Evolutionary conservation across 306 rosid genomes (phyloP), one percentile per base, ranked within the genome.

Genomic region (Lablab purpureus): DNA sequence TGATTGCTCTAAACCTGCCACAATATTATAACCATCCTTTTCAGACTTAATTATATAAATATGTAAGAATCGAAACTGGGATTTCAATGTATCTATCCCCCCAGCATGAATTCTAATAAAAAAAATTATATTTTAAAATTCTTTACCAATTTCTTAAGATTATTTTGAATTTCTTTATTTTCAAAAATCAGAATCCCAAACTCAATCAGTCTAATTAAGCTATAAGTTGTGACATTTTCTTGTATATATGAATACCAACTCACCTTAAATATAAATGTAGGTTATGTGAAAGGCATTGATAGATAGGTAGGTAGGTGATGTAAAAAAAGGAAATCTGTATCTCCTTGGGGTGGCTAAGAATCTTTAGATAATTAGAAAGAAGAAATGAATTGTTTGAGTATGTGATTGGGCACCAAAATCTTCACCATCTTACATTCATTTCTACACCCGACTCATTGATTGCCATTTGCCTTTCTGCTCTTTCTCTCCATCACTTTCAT

Each of bases 1-100:
- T 95, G 66, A 95, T 95, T 3, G 99, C 99, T 71, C 98, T 91
- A 58, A 93, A 95, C 82, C 98, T 95, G 87, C 65, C 41, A 70
- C 79, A 30, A 22, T 37, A 67, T 58, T 23, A 25, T 37, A 45
- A 25, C 25, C 25, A 18, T 52, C 13, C 5, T 52, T 52, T 52
- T 18, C 8, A 19, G 59, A 52, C 12, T 43, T 1, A 12, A 43
- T 43, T 40, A 34, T 5, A 32, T n/a, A n/a, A n/a, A n/a, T n/a
- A n/a, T n/a, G n/a, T n/a, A n/a, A n/a, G n/a, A n/a, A n/a, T n/a
- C n/a, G n/a, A n/a, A n/a, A n/a, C n/a, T n/a, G n/a, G n/a, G n/a
- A n/a, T n/a, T 30, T 30, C 34, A 30, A 27, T 3, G 34, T 3
- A 30, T 30, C 4, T n/a, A n/a, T n/a, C n/a, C n/a, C n/a, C 34